Evolutionary conservation across 306 rosid species (phyloP).

Genomic region (Castanea crenata): DNA sequence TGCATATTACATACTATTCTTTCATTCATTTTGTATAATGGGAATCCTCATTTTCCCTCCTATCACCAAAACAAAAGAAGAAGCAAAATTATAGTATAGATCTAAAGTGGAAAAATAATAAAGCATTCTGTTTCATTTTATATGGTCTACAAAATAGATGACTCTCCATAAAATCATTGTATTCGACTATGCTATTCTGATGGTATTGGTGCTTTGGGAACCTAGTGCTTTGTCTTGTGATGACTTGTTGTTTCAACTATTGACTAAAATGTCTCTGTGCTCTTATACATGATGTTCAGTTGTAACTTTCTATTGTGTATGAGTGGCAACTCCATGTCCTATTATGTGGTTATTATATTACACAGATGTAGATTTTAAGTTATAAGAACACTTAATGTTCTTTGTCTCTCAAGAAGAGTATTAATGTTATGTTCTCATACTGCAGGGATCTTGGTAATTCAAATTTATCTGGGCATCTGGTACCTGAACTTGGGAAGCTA

Average conservation of each 20-base stretch:
- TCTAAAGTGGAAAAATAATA: not conserved
- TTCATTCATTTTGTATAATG: not conserved
- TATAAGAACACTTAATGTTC: not conserved
- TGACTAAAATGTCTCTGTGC: not conserved
- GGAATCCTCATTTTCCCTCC: not conserved
- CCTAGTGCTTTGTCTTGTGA: not conserved
- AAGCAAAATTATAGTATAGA: not conserved
- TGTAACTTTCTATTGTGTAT: not conserved
- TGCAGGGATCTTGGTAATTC: constrained; percentile 93
- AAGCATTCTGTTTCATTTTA: not conserved
- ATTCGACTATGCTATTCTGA: not conserved
- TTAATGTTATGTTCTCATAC: not conserved
- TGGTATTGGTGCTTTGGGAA: not conserved
- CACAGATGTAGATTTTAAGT: not conserved
- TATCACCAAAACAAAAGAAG: not conserved
- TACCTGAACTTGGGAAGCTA: constrained; percentile 80
- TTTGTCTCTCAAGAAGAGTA: not conserved
- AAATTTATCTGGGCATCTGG: constrained; percentile 89
- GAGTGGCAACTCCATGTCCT: not conserved
- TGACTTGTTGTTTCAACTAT: not conserved
- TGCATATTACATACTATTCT: not conserved
- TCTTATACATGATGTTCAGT: not conserved
- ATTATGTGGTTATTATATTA: not conserved
- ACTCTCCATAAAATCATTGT: not conserved
- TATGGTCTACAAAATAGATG: not conserved